phyloP scores from a whole-genome alignment of 176 grass and related monocot species.

The Juncus effusus region DNA sequence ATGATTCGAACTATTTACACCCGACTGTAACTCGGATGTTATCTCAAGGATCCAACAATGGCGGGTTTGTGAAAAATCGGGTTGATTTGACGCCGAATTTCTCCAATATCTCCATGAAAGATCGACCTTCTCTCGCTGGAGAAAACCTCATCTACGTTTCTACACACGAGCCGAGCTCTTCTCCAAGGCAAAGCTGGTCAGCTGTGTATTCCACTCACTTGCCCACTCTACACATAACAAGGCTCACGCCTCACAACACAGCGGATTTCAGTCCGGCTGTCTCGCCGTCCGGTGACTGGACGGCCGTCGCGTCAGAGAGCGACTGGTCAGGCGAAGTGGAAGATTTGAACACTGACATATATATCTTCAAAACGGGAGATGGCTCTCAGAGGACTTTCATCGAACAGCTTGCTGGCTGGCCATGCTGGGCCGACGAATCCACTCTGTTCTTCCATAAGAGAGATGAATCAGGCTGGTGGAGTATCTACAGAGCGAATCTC shows the following conservation, averaged over 20 bases:
- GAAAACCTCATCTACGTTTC: conserved; percentile 68
- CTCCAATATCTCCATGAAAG: conserved; percentile 47
- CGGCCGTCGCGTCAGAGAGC: conserved; percentile 45
- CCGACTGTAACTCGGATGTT: neutral
- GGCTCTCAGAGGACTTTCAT: conserved; percentile 47
- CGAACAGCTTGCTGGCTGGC: conserved; percentile 58
- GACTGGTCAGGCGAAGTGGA: conserved; percentile 67
- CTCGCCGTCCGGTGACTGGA: conserved; percentile 78
- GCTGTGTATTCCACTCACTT: conserved; percentile 62
- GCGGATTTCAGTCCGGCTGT: conserved; percentile 77
- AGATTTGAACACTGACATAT: conserved; percentile 65
- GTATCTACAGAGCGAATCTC: conserved; percentile 58
- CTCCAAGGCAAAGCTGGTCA: conserved; percentile 59
- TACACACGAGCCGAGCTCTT: conserved; percentile 32
- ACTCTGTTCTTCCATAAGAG: conserved; percentile 88
- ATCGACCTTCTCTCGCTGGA: conserved; percentile 61
- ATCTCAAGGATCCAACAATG: neutral
- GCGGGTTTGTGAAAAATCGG: conserved; percentile 6
- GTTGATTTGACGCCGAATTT: neutral
- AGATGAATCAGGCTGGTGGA: conserved; percentile 63
- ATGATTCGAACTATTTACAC: neutral
- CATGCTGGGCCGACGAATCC: conserved; percentile 65
- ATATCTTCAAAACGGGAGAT: conserved; percentile 57
- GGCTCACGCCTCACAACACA: conserved; percentile 44
- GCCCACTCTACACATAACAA: conserved; percentile 24